Base-by-base conservation (phyloP, 768 basidiomycete species). In the Vararia minispora region DNA sequence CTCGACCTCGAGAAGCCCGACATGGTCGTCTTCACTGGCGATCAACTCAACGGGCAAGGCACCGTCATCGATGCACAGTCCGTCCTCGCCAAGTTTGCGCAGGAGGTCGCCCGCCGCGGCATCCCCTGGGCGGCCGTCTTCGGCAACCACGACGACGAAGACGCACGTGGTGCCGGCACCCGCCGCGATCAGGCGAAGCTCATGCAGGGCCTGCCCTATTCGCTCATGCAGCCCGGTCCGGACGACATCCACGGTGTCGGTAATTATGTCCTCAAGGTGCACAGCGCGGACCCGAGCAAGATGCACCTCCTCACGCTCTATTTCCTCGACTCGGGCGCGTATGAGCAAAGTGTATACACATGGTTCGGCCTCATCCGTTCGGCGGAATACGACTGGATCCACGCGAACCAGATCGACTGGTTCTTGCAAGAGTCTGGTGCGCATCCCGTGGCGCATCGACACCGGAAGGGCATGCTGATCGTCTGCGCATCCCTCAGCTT, bases 41-140 rank as follows among this genome's bases (percentile, higher is more conserved):
- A 98, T 58, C 89, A 92, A 57, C 69, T 95, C 18, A 95, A 94
- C 47, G 92, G 91, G 0, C 91, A 97, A 57, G 72, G 73, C 10
- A 84, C 86, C 0, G 76, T 82, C 0, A 98, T 91, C 85, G 90
- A 95, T 45, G 68, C 87, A 1, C 76, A 79, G 50, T 84, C 82
- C 3, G 82, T 94, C 3, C 62, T 97, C 6, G 81, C 91, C 11
- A 97, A 97, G 59, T 92, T 92, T 51, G 77, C 88, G 0, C 66
- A 64, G 22, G 74, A 77, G 0, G 86, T 85, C 5, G 81, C 80
- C 11, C 74, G 79, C 10, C 71, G 78, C 33, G 59, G 69, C 16
- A 81, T 94, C 26, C 85, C 92, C 0, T 99, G 92, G 92, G 76
- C 88, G 3, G 82, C 79, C 0, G 71, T 97, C 2, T 92, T 97